Conservation (phyloP, 176 grass and related monocot species). For the Elymus sibiricus region DNA sequence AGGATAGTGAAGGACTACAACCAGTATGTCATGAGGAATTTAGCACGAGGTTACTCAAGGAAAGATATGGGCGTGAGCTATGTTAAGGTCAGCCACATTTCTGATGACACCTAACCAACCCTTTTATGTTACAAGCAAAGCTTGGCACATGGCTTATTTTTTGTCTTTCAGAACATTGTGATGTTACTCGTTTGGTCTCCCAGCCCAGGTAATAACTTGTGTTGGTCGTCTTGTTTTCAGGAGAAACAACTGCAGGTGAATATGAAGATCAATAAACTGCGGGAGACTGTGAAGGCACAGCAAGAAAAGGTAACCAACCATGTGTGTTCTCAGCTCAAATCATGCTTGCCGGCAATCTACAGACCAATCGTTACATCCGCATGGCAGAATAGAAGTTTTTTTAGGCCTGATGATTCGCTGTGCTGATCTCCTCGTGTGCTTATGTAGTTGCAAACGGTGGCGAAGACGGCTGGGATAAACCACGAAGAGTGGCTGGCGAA, state of each 20-base stretch:
- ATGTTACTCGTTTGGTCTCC: background rate
- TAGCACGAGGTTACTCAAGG: constrained; percentile 89
- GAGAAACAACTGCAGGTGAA: constrained; percentile 96
- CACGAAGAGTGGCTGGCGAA: constrained; percentile 87
- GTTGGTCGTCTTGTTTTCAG: constrained; percentile 33
- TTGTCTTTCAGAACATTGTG: background rate
- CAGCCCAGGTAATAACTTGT: background rate
- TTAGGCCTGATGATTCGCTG: background rate
- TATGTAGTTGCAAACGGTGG: constrained; percentile 81
- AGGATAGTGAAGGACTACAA: constrained; percentile 98
- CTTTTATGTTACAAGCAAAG: background rate
- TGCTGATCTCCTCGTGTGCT: background rate
- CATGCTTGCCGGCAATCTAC: background rate
- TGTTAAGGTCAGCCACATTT: constrained; percentile 70
- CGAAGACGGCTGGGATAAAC: constrained; percentile 77
- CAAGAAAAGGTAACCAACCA: constrained; percentile 73
- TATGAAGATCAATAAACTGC: constrained; percentile 93
- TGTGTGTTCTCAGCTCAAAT: background rate
- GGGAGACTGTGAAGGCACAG: constrained; percentile 83
- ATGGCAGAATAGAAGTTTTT: background rate
- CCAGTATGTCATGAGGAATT: constrained; percentile 96
- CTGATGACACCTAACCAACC: background rate
- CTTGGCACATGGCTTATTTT: background rate
- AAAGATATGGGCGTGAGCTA: constrained; percentile 97
- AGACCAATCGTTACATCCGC: background rate